Base-by-base conservation (phyloP, 2,329 filamentous ascomycete species). In the Colletotrichum noveboracense region DNA sequence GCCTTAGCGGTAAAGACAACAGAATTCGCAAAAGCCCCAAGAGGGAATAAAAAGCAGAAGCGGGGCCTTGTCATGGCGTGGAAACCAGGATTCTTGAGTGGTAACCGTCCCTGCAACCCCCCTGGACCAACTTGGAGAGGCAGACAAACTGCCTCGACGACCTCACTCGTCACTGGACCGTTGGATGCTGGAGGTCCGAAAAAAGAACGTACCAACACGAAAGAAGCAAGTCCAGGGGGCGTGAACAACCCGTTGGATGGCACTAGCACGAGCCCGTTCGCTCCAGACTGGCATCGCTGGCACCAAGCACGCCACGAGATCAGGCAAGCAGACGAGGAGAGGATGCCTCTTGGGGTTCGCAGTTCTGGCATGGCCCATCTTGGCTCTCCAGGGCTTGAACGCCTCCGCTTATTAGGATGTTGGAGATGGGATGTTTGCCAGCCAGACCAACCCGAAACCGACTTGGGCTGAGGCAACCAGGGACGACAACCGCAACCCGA, bases 21-120 rank as follows among this genome's bases (percentile, higher is more conserved):
- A 73, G 24, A 75, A 71, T 26, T 73, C 62, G 62, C 73, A 60
- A 68, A 67, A 75, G 73, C 73, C 73, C 73, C 69, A 69, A 73
- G 69, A 68, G 69, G 69, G 69, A 75, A 67, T 62, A 56, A 64
- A 75, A 64, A 56, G 38, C 36, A 72, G 28, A 28, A 62, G 56
- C 48, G 56, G 52, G 64, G 12, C 30, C 14, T 55, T 43, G 48
- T 58, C 36, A 48, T 70, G 71, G 71, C 60, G 48, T 70, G 34
- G 52, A 48, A 66, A 60, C 71, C 55, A 70, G 66, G 67, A 74
- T 65, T 64, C n/a, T 34, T 28, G 12, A 48, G 30, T 65, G n/a
- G 48, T 61, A 12, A 43, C 60, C 52, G 66, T 64, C 43, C 58
- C 18, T 71, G 58, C 69, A 38, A 32, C 66, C 38, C 26, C 55